Conservation (phyloP, 1,284 basidiomycete species). For the Lentinula novae-zelandiae region DNA sequence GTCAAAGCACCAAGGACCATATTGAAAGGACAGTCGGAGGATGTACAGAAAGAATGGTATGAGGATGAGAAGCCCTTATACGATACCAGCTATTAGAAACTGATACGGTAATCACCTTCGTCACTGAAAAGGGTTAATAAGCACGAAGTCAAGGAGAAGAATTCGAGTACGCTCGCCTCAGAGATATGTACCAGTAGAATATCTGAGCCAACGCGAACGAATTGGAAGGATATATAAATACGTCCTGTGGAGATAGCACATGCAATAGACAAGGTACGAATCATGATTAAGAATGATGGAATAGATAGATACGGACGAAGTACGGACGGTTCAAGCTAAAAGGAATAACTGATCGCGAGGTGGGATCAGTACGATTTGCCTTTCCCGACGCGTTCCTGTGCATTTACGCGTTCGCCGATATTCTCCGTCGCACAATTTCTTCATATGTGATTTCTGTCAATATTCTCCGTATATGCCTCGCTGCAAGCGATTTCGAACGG, state of each 20-base stretch:
- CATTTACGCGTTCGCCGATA: neutral
- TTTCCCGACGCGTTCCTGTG: neutral
- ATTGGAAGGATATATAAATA: neutral
- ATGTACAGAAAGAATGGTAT: neutral
- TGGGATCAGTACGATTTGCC: neutral
- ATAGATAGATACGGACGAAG: neutral
- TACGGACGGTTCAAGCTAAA: neutral
- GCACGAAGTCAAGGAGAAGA: neutral
- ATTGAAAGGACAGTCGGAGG: neutral
- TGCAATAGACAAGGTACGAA: neutral
- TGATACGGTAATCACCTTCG: neutral
- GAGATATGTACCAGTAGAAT: neutral
- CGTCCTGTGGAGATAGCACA: neutral
- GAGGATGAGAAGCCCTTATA: neutral
- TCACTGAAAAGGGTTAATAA: neutral
- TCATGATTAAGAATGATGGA: neutral
- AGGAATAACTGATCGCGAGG: neutral
- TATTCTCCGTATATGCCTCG: neutral
- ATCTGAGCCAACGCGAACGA: neutral
- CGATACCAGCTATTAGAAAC: neutral
- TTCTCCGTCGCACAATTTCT: neutral
- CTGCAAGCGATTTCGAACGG: too few relatives aligned
- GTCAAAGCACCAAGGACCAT: neutral
- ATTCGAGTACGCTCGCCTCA: neutral
- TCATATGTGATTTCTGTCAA: neutral